Conservation (phyloP, 1,284 basidiomycete species). For the Dichomitus squalens region DNA sequence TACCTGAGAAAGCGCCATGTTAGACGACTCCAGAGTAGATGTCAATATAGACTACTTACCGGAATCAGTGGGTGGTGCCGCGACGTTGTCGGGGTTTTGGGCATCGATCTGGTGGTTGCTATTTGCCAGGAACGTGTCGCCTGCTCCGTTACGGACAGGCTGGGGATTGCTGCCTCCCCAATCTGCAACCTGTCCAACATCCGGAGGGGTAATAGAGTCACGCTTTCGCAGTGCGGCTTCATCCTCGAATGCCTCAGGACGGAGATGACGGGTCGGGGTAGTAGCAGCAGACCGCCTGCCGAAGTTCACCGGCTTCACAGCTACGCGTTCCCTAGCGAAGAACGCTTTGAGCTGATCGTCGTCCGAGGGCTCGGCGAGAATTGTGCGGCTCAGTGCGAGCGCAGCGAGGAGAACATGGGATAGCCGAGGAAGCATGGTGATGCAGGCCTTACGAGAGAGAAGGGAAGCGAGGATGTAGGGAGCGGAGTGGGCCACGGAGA, state of each 20-base stretch:
- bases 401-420: constrained; percentile 16
- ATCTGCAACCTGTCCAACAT: constrained; percentile 30
- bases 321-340: constrained; percentile 18
- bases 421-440: constrained; percentile 15
- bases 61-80: constrained; percentile 29
- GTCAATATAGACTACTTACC: constrained; percentile 11
- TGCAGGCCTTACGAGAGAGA: not conserved
- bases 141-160: constrained; percentile 34
- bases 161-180: constrained; percentile 29
- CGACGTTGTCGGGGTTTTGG: constrained; percentile 32
- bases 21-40: constrained; percentile 1
- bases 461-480: not conserved
- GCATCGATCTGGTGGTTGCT: constrained; percentile 29
- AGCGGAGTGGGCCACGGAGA: not conserved
- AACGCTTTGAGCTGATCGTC: constrained; percentile 19
- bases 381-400: constrained; percentile 11
- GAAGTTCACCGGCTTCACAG: constrained; percentile 23
- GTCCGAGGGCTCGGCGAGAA: constrained; percentile 4
- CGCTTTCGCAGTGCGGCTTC: constrained; percentile 15
- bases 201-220: constrained; percentile 25
- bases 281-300: constrained; percentile 25
- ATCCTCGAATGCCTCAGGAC: constrained; percentile 17
- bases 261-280: constrained; percentile 27
- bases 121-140: constrained; percentile 28
- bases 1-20: constrained; percentile 19